Evolutionary conservation across 2,329 filamentous ascomycete species (phyloP), one percentile per base, ranked within the genome.

Genomic region (Sphaerulina vaccinii): DNA sequence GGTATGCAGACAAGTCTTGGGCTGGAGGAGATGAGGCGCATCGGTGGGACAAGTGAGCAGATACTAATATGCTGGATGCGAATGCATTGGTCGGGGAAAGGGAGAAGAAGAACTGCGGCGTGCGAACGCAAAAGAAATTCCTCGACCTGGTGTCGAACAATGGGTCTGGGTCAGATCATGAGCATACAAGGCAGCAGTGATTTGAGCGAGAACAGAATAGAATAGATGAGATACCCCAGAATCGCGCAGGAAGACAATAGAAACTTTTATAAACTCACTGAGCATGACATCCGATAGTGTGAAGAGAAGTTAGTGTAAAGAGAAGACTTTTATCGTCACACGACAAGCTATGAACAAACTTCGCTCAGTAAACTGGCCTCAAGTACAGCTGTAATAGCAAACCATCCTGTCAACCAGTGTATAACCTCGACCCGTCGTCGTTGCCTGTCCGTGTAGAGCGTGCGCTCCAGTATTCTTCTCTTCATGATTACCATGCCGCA

Each of bases 1-100:
- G 90, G 0, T 97, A 99, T 66, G 79, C 86, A 3, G 92, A 97
- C 73, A 86, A 87, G 62, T 78, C 83, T 22, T 96, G 93, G 90
- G 79, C 80, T 51, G 85, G 84, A 4, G 91, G 89, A 8, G 88
- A 96, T 63, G 92, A 97, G 75, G 86, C 83, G 23, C 81, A 82
- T 45, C 78, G 91, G 67, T 96, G 91, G 91, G 87, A 87, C 45
- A 81, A 48, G 23, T 48, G 35, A 47, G 16, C 18, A 5, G 16
- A n/a, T n/a, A n/a, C n/a, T n/a, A n/a, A n/a, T n/a, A n/a, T n/a
- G n/a, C n/a, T n/a, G n/a, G n/a, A n/a, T n/a, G n/a, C n/a, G n/a
- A n/a, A n/a, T n/a, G 35, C 27, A 29, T 29, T 29, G 27, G 27
- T 7, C n/a, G n/a, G n/a, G n/a, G n/a, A n/a, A n/a, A n/a, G n/a